Evolutionary conservation across 108 stramenopile genomes (phyloP).

Genomic region (Conticribra weissflogii): DNA sequence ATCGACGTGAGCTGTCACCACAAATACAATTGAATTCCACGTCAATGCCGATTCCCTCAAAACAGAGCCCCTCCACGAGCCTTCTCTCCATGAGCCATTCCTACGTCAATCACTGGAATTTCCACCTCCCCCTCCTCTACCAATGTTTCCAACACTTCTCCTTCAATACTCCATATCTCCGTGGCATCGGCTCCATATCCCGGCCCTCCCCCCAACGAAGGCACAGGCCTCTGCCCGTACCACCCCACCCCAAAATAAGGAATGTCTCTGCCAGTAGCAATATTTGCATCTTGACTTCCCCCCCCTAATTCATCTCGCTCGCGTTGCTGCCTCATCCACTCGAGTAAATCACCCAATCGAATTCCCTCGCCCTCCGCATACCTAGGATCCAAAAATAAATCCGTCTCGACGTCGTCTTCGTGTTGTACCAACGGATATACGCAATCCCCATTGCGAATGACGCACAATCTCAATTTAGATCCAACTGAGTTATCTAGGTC

Average conservation of each 20-base stretch:
- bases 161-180: slow-evolving; percentile 68
- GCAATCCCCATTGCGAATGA: slow-evolving; percentile 23
- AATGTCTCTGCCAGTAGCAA: too few species aligned
- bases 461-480: slow-evolving; percentile 20
- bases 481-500: not conserved
- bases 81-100: slow-evolving; percentile 82
- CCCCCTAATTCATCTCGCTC: too few species aligned
- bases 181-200: slow-evolving; percentile 71
- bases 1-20: too few species aligned
- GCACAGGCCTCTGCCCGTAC: slow-evolving; percentile 73
- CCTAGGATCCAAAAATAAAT: slow-evolving; percentile 67
- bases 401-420: slow-evolving; percentile 67
- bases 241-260: slow-evolving; percentile 64
- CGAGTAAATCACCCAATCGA: too few species aligned
- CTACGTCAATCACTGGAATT: slow-evolving; percentile 64
- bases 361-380: slow-evolving; percentile 29
- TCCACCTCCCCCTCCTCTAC: slow-evolving; percentile 52
- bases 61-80: slow-evolving; percentile 66
- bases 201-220: slow-evolving; percentile 63
- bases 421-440: slow-evolving; percentile 44
- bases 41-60: too few species aligned
- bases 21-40: too few species aligned
- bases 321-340: too few species aligned
- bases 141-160: slow-evolving; percentile 48
- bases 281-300: too few species aligned